phyloP scores from a whole-genome alignment of 768 basidiomycete species.

The Tricholoma furcatifolium region DNA sequence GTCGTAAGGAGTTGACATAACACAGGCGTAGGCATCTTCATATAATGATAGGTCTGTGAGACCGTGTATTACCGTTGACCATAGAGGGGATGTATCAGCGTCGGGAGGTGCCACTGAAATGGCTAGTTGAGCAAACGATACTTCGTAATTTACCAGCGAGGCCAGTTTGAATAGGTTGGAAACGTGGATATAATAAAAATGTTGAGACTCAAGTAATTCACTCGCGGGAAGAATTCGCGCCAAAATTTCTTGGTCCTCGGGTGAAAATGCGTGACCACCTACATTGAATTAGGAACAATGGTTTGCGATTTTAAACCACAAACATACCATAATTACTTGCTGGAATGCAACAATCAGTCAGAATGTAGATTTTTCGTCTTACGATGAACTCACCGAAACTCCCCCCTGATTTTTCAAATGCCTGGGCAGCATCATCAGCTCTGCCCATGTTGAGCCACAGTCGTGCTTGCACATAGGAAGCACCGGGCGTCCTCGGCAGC shows the following conservation, averaged over 20 bases:
- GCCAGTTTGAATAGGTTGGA: slow-evolving; percentile 70
- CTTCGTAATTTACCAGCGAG: slow-evolving; percentile 56
- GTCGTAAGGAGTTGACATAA: slow-evolving; percentile 73
- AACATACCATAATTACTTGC: slow-evolving; percentile 12
- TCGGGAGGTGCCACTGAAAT: slow-evolving; percentile 62
- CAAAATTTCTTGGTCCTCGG: slow-evolving; percentile 66
- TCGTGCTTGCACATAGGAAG: slow-evolving; percentile 69
- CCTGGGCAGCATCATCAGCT: slow-evolving; percentile 67
- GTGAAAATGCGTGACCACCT: slow-evolving; percentile 49
- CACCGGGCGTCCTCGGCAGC: slow-evolving; percentile 77
- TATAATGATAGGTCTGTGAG: slow-evolving; percentile 71
- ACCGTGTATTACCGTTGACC: slow-evolving; percentile 77
- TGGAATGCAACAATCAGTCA: neutral
- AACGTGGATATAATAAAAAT: slow-evolving; percentile 76
- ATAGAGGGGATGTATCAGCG: slow-evolving; percentile 64
- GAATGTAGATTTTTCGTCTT: too few relatives aligned
- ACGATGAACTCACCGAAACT: slow-evolving; percentile 60
- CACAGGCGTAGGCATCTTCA: slow-evolving; percentile 83
- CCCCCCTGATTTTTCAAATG: slow-evolving; percentile 74
- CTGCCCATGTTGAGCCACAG: slow-evolving; percentile 66
- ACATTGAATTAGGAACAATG: slow-evolving; percentile 13
- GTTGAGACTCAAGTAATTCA: slow-evolving; percentile 56
- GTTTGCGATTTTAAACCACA: neutral
- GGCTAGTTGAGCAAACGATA: slow-evolving; percentile 76
- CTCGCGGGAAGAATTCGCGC: slow-evolving; percentile 57